These are phyloP conservation scores for Colletotrichum liaoningense DNA, from an alignment of 2,329 filamentous ascomycete species.

Conservation along the genomic window DNA sequence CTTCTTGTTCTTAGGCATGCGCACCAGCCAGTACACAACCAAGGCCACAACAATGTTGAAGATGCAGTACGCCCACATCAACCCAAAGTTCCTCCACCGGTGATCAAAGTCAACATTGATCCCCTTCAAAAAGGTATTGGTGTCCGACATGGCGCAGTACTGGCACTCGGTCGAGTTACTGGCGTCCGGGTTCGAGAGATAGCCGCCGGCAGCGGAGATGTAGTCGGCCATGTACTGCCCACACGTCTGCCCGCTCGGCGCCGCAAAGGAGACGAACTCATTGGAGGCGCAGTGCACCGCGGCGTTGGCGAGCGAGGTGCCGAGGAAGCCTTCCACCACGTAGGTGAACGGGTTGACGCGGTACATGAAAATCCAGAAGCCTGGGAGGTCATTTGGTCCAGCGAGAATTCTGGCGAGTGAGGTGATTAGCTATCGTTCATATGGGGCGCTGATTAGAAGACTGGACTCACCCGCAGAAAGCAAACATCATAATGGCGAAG, in stretches of 20 bases:
- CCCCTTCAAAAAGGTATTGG: constrained; percentile 49
- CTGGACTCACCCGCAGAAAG: constrained; percentile 60
- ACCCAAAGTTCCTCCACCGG: constrained; percentile 66
- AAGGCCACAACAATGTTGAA: constrained; percentile 61
- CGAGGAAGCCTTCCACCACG: constrained; percentile 42
- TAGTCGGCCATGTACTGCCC: constrained; percentile 31
- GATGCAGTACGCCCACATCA: constrained; percentile 63
- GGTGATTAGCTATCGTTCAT: not conserved
- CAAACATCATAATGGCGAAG: constrained; percentile 71
- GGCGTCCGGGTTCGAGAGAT: constrained; percentile 29
- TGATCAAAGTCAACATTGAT: constrained; percentile 58
- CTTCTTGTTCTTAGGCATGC: constrained; percentile 42
- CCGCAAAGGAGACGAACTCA: constrained; percentile 31
- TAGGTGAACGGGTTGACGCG: constrained; percentile 44
- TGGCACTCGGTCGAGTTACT: constrained; percentile 54
- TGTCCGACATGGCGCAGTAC: constrained; percentile 52
- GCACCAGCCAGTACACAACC: constrained; percentile 58
- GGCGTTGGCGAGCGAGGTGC: constrained; percentile 39
- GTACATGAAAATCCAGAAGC: constrained; percentile 40
- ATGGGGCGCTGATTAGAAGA: not conserved
- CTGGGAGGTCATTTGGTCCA: constrained; percentile 15
- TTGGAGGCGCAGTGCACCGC: constrained; percentile 30
- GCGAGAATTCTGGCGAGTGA: constrained; percentile 30
- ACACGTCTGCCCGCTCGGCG: constrained; percentile 29
- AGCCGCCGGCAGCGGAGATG: constrained; percentile 27